Conservation (phyloP, 176 grass and related monocot genomes). For the Oropetium thomaeum region DNA sequence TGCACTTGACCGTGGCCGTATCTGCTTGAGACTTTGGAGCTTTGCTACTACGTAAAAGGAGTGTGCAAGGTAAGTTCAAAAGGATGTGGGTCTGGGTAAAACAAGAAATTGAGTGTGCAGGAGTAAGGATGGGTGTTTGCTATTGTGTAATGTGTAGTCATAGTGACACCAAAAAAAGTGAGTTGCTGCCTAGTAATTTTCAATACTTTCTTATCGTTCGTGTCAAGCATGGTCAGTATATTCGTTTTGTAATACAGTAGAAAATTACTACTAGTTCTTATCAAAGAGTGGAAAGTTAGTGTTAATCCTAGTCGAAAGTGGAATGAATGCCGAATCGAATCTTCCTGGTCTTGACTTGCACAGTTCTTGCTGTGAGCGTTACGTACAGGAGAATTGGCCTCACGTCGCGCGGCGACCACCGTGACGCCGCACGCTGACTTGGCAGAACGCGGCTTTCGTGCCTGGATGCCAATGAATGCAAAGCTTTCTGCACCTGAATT, state of each 20-base stretch:
- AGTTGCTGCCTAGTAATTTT: slow-evolving; percentile 11
- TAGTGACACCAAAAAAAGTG: slow-evolving; percentile 31
- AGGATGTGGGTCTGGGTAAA: neutral
- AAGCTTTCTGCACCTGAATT: too few relatives aligned
- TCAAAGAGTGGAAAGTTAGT: slow-evolving; percentile 1
- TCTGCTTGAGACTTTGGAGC: slow-evolving; percentile 27
- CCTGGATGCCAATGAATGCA: too few relatives aligned
- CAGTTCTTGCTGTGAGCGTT: too few relatives aligned
- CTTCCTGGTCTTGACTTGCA: too few relatives aligned
- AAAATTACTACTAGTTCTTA: neutral
- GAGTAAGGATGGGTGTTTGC: slow-evolving; percentile 18
- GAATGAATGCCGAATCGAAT: too few relatives aligned
- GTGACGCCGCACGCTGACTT: too few relatives aligned
- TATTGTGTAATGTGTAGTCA: slow-evolving; percentile 30
- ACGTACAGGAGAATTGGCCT: too few relatives aligned
- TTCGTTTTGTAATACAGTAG: slow-evolving; percentile 32
- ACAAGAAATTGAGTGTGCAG: slow-evolving; percentile 29
- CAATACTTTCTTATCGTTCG: neutral
- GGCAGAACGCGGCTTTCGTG: too few relatives aligned
- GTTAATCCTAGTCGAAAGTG: too few relatives aligned
- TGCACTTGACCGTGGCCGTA: slow-evolving; percentile 16
- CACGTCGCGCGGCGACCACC: too few relatives aligned
- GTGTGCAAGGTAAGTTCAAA: slow-evolving; percentile 6
- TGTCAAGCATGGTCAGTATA: neutral
- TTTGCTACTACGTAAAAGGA: slow-evolving; percentile 5